Percentiles rank a stretch among this genome's conserved stretches.
Conservation (phyloP, 2,329 filamentous ascomycete species). For the Fusarium heterosporum region DNA sequence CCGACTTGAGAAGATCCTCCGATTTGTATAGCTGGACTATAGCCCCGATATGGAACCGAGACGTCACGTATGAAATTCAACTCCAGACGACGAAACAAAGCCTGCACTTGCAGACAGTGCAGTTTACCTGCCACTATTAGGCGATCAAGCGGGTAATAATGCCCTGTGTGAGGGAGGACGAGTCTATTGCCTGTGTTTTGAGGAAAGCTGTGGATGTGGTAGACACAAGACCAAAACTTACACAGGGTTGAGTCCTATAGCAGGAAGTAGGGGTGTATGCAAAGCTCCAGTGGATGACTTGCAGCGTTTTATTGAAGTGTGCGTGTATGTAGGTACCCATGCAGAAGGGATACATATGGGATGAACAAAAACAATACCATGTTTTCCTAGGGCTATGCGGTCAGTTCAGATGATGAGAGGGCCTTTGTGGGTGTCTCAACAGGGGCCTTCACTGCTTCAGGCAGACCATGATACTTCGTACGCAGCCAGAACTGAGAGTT, state of each 20-base stretch:
- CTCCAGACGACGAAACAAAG: background rate
- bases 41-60: conserved; percentile 8
- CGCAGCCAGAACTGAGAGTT: conserved; percentile 9
- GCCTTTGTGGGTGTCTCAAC: conserved; percentile 30
- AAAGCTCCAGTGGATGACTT: conserved; percentile 16
- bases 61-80: conserved; percentile 14
- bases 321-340: background rate
- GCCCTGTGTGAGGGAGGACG: background rate
- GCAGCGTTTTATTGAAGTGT: conserved; percentile 10
- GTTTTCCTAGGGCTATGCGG: conserved; percentile 24
- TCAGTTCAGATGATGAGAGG: conserved; percentile 41
- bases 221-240: conserved; percentile 20
- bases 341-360: conserved; percentile 32
- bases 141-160: background rate
- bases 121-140: conserved; percentile 5
- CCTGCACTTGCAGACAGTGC: background rate
- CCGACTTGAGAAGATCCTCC: conserved; percentile 3
- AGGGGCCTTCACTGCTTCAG: conserved; percentile 20
- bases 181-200: background rate
- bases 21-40: conserved; percentile 7
- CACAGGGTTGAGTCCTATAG: conserved; percentile 11
- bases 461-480: conserved; percentile 19
- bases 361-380: conserved; percentile 39
- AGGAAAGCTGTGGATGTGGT: conserved; percentile 20
- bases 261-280: conserved; percentile 26